phyloP scores from a whole-genome alignment of 2,329 filamentous ascomycete species.

The Leptographium flavum region DNA sequence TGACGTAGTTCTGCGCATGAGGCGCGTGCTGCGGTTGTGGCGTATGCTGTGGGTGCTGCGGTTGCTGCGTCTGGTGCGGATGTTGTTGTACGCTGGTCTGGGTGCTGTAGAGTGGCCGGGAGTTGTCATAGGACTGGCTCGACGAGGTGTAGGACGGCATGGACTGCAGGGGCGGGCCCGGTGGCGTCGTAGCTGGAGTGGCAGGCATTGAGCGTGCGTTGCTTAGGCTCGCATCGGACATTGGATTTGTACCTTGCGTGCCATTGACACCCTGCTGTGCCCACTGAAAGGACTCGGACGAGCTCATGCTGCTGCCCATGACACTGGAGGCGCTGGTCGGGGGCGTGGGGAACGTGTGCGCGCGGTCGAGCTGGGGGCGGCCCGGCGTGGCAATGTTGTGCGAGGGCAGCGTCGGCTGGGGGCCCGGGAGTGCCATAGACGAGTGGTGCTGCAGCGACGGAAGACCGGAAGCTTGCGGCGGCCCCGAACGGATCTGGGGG shows the following conservation, averaged over 20 bases:
- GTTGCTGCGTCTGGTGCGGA: slow-evolving; percentile 53
- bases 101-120: slow-evolving; percentile 65
- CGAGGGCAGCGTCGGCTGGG: slow-evolving; percentile 42
- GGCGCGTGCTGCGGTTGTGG: slow-evolving; percentile 52
- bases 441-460: slow-evolving; percentile 53
- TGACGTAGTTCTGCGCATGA: slow-evolving; percentile 53
- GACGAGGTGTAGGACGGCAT: slow-evolving; percentile 64
- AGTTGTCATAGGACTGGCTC: slow-evolving; percentile 59
- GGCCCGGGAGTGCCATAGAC: slow-evolving; percentile 44
- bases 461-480: slow-evolving; percentile 35
- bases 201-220: slow-evolving; percentile 76
- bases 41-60: slow-evolving; percentile 29
- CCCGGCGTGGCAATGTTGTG: slow-evolving; percentile 44
- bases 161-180: slow-evolving; percentile 58
- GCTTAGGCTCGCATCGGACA: slow-evolving; percentile 66
- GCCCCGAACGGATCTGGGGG: slow-evolving; percentile 47
- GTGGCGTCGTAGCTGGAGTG: slow-evolving; percentile 82
- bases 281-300: slow-evolving; percentile 73
- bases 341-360: slow-evolving; percentile 87
- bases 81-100: slow-evolving; percentile 53
- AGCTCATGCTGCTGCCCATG: slow-evolving; percentile 53
- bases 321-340: slow-evolving; percentile 86
- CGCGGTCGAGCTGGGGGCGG: slow-evolving; percentile 66
- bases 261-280: slow-evolving; percentile 46
- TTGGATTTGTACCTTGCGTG: slow-evolving; percentile 49